These are phyloP conservation scores for Annulohypoxylon moriforme DNA, from an alignment of 495 filamentous ascomycete species.

Conservation along the genomic window DNA sequence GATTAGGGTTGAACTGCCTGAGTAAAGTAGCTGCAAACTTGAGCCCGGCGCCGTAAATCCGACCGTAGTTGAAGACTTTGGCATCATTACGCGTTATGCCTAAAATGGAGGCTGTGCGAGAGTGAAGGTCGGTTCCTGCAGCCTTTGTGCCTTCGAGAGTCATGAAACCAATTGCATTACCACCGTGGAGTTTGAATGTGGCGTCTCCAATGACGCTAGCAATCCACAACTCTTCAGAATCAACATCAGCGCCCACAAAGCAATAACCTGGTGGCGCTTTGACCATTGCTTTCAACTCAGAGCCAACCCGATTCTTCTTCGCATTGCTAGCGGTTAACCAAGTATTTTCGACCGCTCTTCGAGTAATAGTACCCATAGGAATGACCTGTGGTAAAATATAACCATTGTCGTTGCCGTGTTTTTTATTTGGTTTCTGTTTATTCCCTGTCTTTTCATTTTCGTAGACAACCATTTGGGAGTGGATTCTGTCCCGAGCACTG, in stretches of 20 bases:
- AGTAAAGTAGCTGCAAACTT: slow-evolving; percentile 92
- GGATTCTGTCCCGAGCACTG: slow-evolving; percentile 90
- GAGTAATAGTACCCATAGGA: slow-evolving; percentile 98
- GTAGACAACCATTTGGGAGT: slow-evolving; percentile 93
- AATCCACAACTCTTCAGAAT: slow-evolving; percentile 99
- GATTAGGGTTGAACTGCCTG: slow-evolving; percentile 87
- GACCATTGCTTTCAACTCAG: slow-evolving; percentile 97
- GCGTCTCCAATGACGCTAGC: slow-evolving; percentile 94
- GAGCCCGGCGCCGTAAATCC: slow-evolving; percentile 95
- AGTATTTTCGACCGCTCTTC: slow-evolving; percentile 95
- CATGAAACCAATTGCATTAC: slow-evolving; percentile 98
- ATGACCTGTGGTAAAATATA: slow-evolving; percentile 99
- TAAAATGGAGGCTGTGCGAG: slow-evolving; percentile 88
- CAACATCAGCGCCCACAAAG: slow-evolving; percentile 97
- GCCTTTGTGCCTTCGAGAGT: slow-evolving; percentile 95
- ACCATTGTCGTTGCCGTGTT: slow-evolving; percentile 54
- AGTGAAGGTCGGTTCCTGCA: slow-evolving; percentile 94
- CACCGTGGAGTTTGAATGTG: slow-evolving; percentile 92
- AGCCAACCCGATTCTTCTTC: slow-evolving; percentile 93
- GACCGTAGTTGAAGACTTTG: slow-evolving; percentile 98
- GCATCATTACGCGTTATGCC: slow-evolving; percentile 95
- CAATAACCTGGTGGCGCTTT: slow-evolving; percentile 88
- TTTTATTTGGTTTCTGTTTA: slow-evolving; percentile 18
- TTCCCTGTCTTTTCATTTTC: slow-evolving; percentile 65
- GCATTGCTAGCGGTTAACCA: slow-evolving; percentile 99